These are phyloP conservation scores for maize (Zea mays) DNA, from an alignment of 176 grass and related monocot genomes.

Conservation along the genomic window Zm-B73-REFERENCE-NAM-5.0 NC_050102.1:12621501-12622000, in stretches of 20 bases:
- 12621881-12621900: constrained; percentile 42
- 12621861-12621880: constrained; percentile 47
- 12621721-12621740: constrained; percentile 49
- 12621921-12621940: constrained; percentile 37
- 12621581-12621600: no score
- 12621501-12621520: no score
- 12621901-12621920: constrained; percentile 36
- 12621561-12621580: no score
- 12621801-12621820: constrained; percentile 43
- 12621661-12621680: no score
- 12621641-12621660: no score
- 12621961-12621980: constrained; percentile 35
- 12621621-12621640: no score
- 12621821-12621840: constrained; percentile 68
- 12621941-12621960: constrained; percentile 55
- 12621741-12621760: constrained; percentile 48
- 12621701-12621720: constrained; percentile 32
- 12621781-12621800: constrained; percentile 32
- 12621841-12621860: constrained; percentile 91
- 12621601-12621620: no score
- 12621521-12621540: not conserved
- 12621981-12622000: constrained; percentile 58
- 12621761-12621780: constrained; percentile 46
- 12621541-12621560: no score
- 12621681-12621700: no score